Evolutionary conservation across 2,329 filamentous ascomycete species (phyloP), one percentile per base, ranked within the genome.

Genomic region (Rutstroemia sydowiana): DNA sequence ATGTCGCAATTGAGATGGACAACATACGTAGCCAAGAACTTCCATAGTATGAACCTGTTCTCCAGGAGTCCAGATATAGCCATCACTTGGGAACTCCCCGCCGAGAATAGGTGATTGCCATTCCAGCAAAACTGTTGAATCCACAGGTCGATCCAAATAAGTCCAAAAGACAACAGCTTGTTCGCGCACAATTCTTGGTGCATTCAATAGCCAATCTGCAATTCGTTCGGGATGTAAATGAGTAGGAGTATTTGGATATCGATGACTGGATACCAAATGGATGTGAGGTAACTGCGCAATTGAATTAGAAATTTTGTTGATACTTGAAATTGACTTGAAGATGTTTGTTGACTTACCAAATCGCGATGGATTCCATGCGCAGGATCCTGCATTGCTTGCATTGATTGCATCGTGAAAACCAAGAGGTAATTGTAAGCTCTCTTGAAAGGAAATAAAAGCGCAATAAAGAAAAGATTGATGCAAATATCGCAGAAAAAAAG

Each of bases 121-220:
- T 48, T 87, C 86, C 57, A 97, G 75, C 66, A 93, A 80, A 41
- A 95, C 79, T 8, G 84, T 85, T 51, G 90, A 90, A 69, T 95
- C 88, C 48, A 77, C 77, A 10, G 92, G 92, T 48, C 82, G 79
- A 62, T 93, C 83, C 52, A 97, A 80, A 68, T 92, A 95, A 42
- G 87, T 91, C 92, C 92, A 98, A 70, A 85, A 88, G 77, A 98
- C 91, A 2, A 92, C 82, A 45, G 90, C 85, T 58, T 84, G 76
- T 65, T 95, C 86, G 68, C 88, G 87, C 61, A 91, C 86, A 56
- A 95, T 86, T 65, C 88, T 85, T 8, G 91, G 88, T 36, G 90
- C 91, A 63, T 84, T 81, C 65, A 91, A 76, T 55, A 97, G 79
- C 77, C 88, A 92, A 64, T 88, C 84, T 55, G 89, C 85, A 23